Percentiles rank a stretch among this genome's conserved stretches.
Conservation (phyloP, 2,329 filamentous ascomycete genomes). For the Pseudogymnoascus sp. region DNA sequence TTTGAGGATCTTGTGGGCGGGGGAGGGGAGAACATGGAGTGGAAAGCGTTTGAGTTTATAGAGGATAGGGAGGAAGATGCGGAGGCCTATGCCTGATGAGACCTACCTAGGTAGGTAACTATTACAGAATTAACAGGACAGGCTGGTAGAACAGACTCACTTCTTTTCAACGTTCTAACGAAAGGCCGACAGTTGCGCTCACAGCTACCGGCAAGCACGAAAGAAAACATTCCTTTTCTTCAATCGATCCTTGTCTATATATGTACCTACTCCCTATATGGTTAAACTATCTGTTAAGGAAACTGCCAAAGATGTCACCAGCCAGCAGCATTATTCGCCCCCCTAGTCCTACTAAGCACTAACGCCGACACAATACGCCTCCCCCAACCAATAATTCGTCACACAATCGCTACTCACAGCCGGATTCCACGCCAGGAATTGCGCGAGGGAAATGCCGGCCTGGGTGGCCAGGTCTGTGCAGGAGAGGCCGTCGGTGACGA, state of each 20-base stretch:
- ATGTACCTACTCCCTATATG: not conserved
- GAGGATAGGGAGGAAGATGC: not conserved
- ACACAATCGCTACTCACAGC: constrained; percentile 15
- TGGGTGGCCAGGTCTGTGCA: constrained; percentile 10
- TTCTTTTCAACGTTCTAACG: not conserved
- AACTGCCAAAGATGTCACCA: not conserved
- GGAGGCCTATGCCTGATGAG: not conserved
- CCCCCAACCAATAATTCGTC: not conserved
- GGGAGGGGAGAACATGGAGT: constrained; percentile 8
- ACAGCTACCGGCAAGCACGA: not conserved
- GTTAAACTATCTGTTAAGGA: not conserved
- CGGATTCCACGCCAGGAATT: constrained; percentile 27
- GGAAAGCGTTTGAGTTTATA: constrained; percentile 4
- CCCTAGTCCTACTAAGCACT: not conserved
- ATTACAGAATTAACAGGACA: constrained; percentile 6
- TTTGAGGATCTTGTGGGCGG: constrained; percentile 15
- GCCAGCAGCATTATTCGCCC: not conserved
- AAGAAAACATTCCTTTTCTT: not conserved
- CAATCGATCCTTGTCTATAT: constrained; percentile 1
- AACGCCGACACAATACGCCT: constrained; percentile 10
- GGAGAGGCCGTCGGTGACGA: constrained; percentile 9
- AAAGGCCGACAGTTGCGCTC: not conserved
- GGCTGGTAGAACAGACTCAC: not conserved
- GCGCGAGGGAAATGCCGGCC: constrained; percentile 8
- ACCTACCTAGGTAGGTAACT: not conserved